phyloP scores from a whole-genome alignment of 208 protist species.

The Naegleria fowleri region DNA sequence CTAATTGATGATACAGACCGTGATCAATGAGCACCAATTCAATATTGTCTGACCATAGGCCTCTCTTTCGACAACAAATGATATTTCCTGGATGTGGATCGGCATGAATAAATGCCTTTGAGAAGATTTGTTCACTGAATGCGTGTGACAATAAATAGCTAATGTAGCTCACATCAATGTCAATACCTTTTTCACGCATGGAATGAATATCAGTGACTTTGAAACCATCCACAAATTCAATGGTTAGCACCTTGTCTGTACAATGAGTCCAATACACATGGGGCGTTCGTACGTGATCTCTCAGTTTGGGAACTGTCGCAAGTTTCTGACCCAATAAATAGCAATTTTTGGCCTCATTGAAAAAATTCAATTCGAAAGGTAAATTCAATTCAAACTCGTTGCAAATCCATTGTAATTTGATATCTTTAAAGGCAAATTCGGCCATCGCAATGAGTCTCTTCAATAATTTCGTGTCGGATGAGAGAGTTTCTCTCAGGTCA shows the following conservation, averaged over 20 bases:
- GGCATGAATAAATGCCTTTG: constrained; percentile 82
- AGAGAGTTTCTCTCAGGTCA: constrained; percentile 43
- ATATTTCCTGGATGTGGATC: constrained; percentile 86
- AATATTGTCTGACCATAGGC: not conserved
- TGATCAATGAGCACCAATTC: constrained; percentile 60
- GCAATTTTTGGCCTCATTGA: constrained; percentile 79
- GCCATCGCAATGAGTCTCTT: not conserved
- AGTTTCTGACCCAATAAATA: constrained; percentile 67
- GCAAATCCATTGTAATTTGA: not conserved
- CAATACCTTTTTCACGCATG: constrained; percentile 30
- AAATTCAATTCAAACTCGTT: not conserved
- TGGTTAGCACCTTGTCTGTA: constrained; percentile 63
- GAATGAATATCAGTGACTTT: constrained; percentile 63
- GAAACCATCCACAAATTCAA: constrained; percentile 55
- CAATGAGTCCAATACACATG: constrained; percentile 58
- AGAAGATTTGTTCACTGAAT: constrained; percentile 86
- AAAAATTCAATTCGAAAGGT: constrained; percentile 81
- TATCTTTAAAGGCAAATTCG: not conserved
- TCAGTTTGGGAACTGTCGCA: constrained; percentile 54
- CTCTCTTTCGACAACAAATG: constrained; percentile 51
- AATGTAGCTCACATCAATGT: constrained; percentile 41
- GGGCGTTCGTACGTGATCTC: constrained; percentile 60
- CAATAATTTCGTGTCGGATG: not conserved
- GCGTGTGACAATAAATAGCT: constrained; percentile 66
- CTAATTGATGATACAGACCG: constrained; percentile 55